Base-by-base conservation (phyloP, 805 yeast species). In the Yarrowia sp. region DNA sequence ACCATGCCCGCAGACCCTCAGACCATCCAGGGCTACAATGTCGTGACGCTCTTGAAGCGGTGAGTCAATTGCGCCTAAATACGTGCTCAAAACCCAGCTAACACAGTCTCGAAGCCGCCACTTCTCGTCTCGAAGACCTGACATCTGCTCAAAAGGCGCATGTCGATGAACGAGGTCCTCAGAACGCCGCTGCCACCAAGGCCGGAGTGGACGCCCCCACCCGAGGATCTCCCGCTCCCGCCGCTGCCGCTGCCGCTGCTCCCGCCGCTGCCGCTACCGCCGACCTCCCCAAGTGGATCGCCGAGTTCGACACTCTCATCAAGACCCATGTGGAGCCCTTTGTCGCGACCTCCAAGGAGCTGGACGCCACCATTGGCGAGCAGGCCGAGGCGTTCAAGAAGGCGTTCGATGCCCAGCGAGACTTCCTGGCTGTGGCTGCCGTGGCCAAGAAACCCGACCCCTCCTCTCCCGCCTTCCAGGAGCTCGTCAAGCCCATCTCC, bases 101-200 rank as follows among this genome's bases (percentile, higher is more conserved):
- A 44, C 64, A n/a, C 60, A 84, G 96, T 72, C 85, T 92, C 73
- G 98, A 92, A 77, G 94, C 96, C 15, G 97, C 97, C 42, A 91
- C 98, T 10, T 88, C 97, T 7, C 86, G 98, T 60, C 85, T 92
- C 72, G 98, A 92, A 75, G 97, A 92, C 76, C 87, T 92, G 55
- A 91, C 96, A 38, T 83, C 89, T 66, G 87, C 84, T 76, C 96
- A 91, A 75, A 91, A 88, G 72, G 86, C 85, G 44, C 81, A 84
- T 58, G 74, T 80, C 65, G 80, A 56, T 24, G 64, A 58, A 14
- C 69, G 68, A 34, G 69, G 69, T 50, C 43, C 71, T 8, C 68
- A 68, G 40, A 38, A 52, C 47, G 52, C 53, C 34, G 43, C 67
- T n/a, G 70, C 71, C 19, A 64, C 65, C n/a, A 61, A 68, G 17